Conservation (phyloP, 306 rosid species). For the Fagus crenata region DNA sequence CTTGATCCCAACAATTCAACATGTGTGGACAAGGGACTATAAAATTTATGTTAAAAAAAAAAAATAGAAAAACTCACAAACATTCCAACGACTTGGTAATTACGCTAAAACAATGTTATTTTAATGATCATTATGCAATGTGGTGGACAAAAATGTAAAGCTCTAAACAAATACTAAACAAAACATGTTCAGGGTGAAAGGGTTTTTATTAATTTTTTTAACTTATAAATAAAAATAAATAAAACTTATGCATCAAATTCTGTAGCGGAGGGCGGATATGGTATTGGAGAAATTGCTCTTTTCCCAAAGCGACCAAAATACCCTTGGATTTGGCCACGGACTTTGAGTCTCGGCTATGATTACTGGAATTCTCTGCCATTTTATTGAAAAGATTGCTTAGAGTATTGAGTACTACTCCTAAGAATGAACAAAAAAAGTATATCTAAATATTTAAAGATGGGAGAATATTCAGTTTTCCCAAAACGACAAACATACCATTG, state of each 20-base stretch:
- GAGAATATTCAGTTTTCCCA: conserved; percentile 81
- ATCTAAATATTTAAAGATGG: conserved; percentile 1
- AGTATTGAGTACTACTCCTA: neutral
- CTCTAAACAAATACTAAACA: too few species aligned
- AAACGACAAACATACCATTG: conserved; percentile 88
- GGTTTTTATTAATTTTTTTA: too few species aligned
- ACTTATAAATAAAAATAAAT: too few species aligned
- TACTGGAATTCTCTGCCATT: neutral
- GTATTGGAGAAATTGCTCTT: neutral
- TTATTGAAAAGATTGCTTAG: neutral
- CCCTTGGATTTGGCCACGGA: conserved; percentile 6
- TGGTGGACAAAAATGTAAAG: too few species aligned
- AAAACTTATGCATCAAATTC: neutral
- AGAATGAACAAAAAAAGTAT: neutral
- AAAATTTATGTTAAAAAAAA: too few species aligned
- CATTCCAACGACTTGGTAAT: too few species aligned
- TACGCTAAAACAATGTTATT: too few species aligned
- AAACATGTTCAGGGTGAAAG: too few species aligned
- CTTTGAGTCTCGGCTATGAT: neutral
- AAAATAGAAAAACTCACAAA: too few species aligned
- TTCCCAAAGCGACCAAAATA: conserved; percentile 35
- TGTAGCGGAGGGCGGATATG: neutral
- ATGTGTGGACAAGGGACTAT: too few species aligned
- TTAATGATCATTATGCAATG: too few species aligned
- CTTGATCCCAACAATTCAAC: too few species aligned